phyloP scores from a whole-genome alignment of 768 basidiomycete species.

The Tylopilus balloui region DNA sequence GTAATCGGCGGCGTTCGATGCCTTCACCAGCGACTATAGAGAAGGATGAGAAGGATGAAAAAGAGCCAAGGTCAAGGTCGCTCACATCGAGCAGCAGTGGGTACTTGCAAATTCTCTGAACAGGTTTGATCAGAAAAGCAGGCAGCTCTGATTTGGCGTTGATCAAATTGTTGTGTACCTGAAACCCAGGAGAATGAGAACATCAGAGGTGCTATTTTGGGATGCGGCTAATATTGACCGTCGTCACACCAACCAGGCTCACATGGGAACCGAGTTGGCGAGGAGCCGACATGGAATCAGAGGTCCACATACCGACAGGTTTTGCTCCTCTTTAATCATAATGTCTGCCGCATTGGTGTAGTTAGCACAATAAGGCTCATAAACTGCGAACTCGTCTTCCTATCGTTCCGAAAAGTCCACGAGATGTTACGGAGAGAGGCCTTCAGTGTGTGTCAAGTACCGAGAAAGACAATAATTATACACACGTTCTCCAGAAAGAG shows the following conservation, averaged over 20 bases:
- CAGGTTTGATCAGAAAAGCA: slow-evolving; percentile 96
- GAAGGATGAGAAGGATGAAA: slow-evolving; percentile 4
- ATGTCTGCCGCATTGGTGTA: slow-evolving; percentile 85
- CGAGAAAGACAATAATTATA: slow-evolving; percentile 8
- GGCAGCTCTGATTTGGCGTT: slow-evolving; percentile 90
- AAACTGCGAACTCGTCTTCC: slow-evolving; percentile 94
- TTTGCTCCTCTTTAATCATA: slow-evolving; percentile 81
- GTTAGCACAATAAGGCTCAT: slow-evolving; percentile 97
- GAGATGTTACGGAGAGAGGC: slow-evolving; percentile 33
- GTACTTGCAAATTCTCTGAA: slow-evolving; percentile 98
- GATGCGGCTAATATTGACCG: slow-evolving; percentile 6
- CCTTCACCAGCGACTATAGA: slow-evolving; percentile 68
- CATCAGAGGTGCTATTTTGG: slow-evolving; percentile 22
- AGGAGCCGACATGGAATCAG: slow-evolving; percentile 1
- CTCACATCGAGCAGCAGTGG: slow-evolving; percentile 87
- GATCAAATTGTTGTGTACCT: slow-evolving; percentile 81
- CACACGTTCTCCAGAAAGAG: slow-evolving; percentile 81
- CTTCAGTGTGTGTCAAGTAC: slow-evolving; percentile 32
- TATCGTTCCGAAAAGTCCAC: slow-evolving; percentile 45
- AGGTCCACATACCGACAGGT: slow-evolving; percentile 63
- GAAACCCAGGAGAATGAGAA: slow-evolving; percentile 7
- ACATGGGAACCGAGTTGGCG: slow-evolving; percentile 14
- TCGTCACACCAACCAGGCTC: slow-evolving; percentile 26
- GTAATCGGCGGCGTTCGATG: slow-evolving; percentile 57
- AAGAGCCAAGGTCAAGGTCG: slow-evolving; percentile 17